Percentiles rank a stretch among this genome's conserved stretches.
These are phyloP conservation scores for Aspergillus sclerotioniger DNA, from an alignment of 495 filamentous ascomycete genomes.

Conservation along the genomic window DNA sequence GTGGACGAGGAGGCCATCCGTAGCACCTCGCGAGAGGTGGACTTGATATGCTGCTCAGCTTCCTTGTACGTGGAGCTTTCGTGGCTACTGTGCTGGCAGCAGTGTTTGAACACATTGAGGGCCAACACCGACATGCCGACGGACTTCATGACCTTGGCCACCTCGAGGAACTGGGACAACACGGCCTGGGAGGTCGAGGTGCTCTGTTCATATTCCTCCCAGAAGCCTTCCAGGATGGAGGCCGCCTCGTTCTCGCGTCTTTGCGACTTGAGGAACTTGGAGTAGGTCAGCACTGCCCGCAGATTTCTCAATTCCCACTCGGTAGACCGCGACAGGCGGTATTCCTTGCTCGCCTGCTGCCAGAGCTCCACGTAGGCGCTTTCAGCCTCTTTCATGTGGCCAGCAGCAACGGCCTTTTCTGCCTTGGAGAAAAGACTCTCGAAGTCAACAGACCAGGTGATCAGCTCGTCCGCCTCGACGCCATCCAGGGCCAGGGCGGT, in stretches of 20 bases:
- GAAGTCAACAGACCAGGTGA: slow-evolving; percentile 10
- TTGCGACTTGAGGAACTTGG: slow-evolving; percentile 32
- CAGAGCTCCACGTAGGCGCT: slow-evolving; percentile 35
- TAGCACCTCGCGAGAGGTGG: slow-evolving; percentile 26
- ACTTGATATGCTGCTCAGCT: slow-evolving; percentile 27
- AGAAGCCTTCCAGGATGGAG: slow-evolving; percentile 35
- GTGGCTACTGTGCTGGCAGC: slow-evolving; percentile 23
- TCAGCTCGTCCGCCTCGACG: slow-evolving; percentile 16
- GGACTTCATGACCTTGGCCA: slow-evolving; percentile 36
- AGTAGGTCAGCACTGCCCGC: slow-evolving; percentile 29
- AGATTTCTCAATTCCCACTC: slow-evolving; percentile 33
- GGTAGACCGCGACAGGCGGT: slow-evolving; percentile 27
- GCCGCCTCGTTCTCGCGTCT: slow-evolving; percentile 32
- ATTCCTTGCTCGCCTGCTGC: slow-evolving; percentile 33
- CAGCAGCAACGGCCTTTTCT: slow-evolving; percentile 19
- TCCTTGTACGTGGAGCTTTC: slow-evolving; percentile 28
- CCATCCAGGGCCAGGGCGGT: slow-evolving; percentile 18
- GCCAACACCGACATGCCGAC: slow-evolving; percentile 32
- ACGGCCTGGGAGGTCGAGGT: slow-evolving; percentile 26
- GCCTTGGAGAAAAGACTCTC: slow-evolving; percentile 16
- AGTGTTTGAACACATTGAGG: slow-evolving; percentile 35
- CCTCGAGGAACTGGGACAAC: slow-evolving; percentile 28
- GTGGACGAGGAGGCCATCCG: slow-evolving; percentile 17
- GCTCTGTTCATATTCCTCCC: slow-evolving; percentile 33
- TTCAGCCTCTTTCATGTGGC: slow-evolving; percentile 28